These are phyloP conservation scores for Aspergillus fumigatiaffinis DNA, from an alignment of 2,329 filamentous ascomycete genomes.

Conservation along the genomic window DNA sequence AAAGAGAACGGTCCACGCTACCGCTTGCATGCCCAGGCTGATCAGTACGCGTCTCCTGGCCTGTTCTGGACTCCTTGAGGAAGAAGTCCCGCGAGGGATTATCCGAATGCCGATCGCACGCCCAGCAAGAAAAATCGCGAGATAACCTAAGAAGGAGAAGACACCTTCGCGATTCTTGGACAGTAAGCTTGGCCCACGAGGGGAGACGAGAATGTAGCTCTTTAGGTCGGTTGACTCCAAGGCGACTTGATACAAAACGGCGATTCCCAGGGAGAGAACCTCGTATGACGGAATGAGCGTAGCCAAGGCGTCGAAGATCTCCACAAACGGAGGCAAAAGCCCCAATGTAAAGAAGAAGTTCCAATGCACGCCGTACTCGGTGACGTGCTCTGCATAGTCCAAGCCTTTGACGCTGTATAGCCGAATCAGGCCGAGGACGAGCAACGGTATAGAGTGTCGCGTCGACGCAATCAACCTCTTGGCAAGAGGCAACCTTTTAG, in stretches of 20 bases:
- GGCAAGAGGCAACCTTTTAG: conserved; percentile 42
- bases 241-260: conserved; percentile 66
- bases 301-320: conserved; percentile 71
- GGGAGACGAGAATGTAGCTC: conserved; percentile 75
- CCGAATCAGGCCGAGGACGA: conserved; percentile 74
- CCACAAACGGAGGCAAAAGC: conserved; percentile 82
- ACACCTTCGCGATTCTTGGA: conserved; percentile 92
- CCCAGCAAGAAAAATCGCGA: conserved; percentile 89
- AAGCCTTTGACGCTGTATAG: conserved; percentile 87
- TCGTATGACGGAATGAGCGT: conserved; percentile 72
- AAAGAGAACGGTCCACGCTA: conserved; percentile 68
- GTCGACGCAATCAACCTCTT: conserved; percentile 63
- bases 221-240: conserved; percentile 77
- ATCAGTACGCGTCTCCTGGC: conserved; percentile 56
- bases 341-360: conserved; percentile 98
- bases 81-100: conserved; percentile 59
- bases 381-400: conserved; percentile 95
- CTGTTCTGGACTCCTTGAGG: conserved; percentile 40
- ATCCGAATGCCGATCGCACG: conserved; percentile 78
- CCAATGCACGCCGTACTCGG: conserved; percentile 98
- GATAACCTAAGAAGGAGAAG: conserved; percentile 91
- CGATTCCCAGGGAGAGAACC: conserved; percentile 65
- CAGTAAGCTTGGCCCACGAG: conserved; percentile 67
- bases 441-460: conserved; percentile 77
- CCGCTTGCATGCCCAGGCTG: conserved; percentile 61